These are phyloP conservation scores for Xylaria sp. DNA, from an alignment of 2,329 filamentous ascomycete species.

Conservation along the genomic window DNA sequence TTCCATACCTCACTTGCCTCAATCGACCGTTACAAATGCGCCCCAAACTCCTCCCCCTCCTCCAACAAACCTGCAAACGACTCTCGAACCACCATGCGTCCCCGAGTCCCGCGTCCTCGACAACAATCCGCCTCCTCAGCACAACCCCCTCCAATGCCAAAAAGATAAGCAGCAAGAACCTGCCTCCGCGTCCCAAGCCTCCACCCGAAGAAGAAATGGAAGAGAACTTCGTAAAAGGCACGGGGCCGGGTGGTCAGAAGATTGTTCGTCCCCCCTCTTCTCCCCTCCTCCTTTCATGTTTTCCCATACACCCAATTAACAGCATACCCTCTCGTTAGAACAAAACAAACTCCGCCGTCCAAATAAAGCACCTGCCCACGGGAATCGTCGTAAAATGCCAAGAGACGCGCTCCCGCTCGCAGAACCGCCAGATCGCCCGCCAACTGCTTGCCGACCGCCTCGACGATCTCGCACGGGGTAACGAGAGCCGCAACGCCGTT, in stretches of 20 bases:
- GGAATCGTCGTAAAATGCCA: slow-evolving; percentile 93
- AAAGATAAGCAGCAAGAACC: slow-evolving; percentile 43
- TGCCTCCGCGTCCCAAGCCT: slow-evolving; percentile 69
- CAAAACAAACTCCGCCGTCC: slow-evolving; percentile 93
- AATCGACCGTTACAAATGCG: slow-evolving; percentile 1
- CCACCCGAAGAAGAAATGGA: slow-evolving; percentile 74
- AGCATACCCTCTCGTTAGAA: slow-evolving; percentile 49
- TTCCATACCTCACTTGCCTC: no score
- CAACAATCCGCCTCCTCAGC: slow-evolving; percentile 24
- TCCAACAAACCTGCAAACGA: background rate
- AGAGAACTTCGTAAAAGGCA: slow-evolving; percentile 83
- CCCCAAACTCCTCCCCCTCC: slow-evolving; percentile 1
- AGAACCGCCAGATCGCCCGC: slow-evolving; percentile 83
- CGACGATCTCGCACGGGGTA: slow-evolving; percentile 69
- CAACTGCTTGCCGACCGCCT: slow-evolving; percentile 67
- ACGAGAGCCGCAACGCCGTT: slow-evolving; percentile 59
- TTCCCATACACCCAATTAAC: no score
- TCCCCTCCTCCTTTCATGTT: background rate
- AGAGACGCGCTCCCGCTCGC: slow-evolving; percentile 76
- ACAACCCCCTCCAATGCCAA: slow-evolving; percentile 38
- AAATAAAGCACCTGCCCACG: slow-evolving; percentile 83
- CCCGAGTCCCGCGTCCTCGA: background rate
- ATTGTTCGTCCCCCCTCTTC: slow-evolving; percentile 54
- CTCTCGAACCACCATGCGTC: background rate
- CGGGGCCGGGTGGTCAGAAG: slow-evolving; percentile 90